Evolutionary conservation across 371 early-diverging fungal species (phyloP).

Genomic region (Mortierella sp.): DNA sequence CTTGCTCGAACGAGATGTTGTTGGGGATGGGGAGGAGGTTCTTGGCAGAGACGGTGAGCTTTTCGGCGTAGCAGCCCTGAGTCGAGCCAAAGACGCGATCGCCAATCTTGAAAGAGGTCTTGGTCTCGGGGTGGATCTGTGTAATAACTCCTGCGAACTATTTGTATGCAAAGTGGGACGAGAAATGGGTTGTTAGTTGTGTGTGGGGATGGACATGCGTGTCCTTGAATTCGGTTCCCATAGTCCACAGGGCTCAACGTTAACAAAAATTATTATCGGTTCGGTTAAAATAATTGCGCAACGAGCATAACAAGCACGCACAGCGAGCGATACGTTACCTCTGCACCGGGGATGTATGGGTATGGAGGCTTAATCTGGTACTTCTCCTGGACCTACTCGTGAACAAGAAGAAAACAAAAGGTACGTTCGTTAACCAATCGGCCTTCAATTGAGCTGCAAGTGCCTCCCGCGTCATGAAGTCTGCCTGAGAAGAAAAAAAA

Average conservation of each 20-base stretch:
- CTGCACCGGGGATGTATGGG: conserved; percentile 89
- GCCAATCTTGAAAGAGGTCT: conserved; percentile 71
- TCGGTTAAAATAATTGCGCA: not conserved
- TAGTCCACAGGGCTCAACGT: not conserved
- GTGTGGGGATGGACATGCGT: not conserved
- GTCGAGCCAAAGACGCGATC: conserved; percentile 87
- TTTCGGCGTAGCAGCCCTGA: conserved; percentile 80
- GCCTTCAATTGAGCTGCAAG: not conserved
- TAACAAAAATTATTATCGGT: not conserved
- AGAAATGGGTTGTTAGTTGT: not conserved
- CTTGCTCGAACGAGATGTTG: conserved; percentile 81
- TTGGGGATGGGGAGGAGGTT: conserved; percentile 76
- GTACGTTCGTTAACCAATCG: not conserved
- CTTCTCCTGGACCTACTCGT: conserved; percentile 78
- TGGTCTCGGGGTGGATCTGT: conserved; percentile 42
- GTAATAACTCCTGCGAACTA: conserved; percentile 72
- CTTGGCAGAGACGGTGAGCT: conserved; percentile 63
- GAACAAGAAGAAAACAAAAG: not conserved
- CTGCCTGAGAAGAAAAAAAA: not conserved
- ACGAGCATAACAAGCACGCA: not conserved
- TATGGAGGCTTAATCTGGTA: conserved; percentile 88
- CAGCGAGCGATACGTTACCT: conserved; percentile 55
- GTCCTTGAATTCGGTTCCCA: not conserved
- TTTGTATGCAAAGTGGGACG: not conserved
- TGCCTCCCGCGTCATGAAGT: too few relatives aligned